Conservation (phyloP, 2,329 filamentous ascomycete species). For the Neofusicoccum sp. region DNA sequence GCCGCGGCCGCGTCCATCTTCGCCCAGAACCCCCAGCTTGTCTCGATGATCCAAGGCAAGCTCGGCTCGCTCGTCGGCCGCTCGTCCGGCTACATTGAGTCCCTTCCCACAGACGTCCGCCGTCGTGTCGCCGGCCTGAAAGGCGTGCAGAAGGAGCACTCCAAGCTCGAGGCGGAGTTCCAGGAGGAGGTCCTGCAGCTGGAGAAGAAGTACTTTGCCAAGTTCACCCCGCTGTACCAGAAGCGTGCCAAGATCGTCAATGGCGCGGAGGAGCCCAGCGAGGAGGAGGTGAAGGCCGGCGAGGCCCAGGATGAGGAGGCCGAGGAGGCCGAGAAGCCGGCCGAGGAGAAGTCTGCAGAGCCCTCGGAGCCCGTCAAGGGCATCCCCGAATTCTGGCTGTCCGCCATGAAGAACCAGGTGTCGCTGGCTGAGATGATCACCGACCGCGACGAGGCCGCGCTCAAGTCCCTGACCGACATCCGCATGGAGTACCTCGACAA, state of each 20-base stretch:
- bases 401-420: conserved; percentile 99
- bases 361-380: conserved; percentile 61
- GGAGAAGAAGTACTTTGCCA: conserved; percentile 99
- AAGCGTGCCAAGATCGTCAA: conserved; percentile 93
- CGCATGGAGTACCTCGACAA: conserved; percentile 99
- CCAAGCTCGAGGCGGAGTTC: conserved; percentile 96
- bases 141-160: conserved; percentile 97
- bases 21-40: conserved; percentile 89
- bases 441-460: conserved; percentile 89
- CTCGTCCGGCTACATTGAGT: conserved; percentile 97
- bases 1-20: conserved; percentile 87
- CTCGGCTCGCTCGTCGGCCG: conserved; percentile 89
- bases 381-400: conserved; percentile 99
- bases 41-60: conserved; percentile 97
- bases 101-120: conserved; percentile 82
- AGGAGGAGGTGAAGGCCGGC: conserved; percentile 81
- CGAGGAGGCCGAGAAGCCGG: conserved; percentile 53
- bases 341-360: conserved; percentile 60
- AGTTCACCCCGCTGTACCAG: conserved; percentile 96
- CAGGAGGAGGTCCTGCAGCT: conserved; percentile 97
- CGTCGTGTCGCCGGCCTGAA: conserved; percentile 93
- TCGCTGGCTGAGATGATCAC: conserved; percentile 98
- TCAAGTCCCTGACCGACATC: conserved; percentile 87
- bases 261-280: conserved; percentile 78
- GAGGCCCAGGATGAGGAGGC: conserved; percentile 75